Evolutionary conservation across 2,329 filamentous ascomycete species (phyloP).

Genomic region (Corynespora cassiicola): DNA sequence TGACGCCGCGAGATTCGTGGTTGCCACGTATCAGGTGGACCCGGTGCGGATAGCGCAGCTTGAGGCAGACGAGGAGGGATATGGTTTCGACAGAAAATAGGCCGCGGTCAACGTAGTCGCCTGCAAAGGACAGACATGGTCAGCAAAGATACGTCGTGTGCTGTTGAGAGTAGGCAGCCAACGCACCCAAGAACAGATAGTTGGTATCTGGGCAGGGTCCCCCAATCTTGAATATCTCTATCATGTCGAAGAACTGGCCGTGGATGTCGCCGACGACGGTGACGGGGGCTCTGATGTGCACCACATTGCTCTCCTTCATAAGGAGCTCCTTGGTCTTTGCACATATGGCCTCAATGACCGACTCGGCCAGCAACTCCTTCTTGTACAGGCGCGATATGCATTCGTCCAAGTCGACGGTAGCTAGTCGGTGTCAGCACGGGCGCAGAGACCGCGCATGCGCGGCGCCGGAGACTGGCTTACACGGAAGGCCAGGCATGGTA

Average conservation of each 20-base stretch:
- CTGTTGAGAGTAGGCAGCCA: conserved; percentile 10
- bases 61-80: conserved; percentile 94
- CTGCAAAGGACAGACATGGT: conserved; percentile 54
- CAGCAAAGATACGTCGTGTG: conserved; percentile 24
- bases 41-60: conserved; percentile 93
- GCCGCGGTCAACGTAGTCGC: conserved; percentile 97
- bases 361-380: conserved; percentile 95
- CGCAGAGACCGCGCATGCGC: conserved; percentile 3
- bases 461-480: conserved; percentile 42
- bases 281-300: conserved; percentile 93
- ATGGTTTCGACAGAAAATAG: conserved; percentile 99
- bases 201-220: conserved; percentile 98
- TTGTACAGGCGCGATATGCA: conserved; percentile 97
- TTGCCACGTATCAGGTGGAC: conserved; percentile 97
- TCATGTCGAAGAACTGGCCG: conserved; percentile 98
- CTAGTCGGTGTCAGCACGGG: conserved; percentile 55
- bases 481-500: conserved; percentile 59
- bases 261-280: conserved; percentile 99
- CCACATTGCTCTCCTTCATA: conserved; percentile 99
- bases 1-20: conserved; percentile 96
- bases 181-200: conserved; percentile 89
- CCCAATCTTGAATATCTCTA: conserved; percentile 98
- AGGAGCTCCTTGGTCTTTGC: conserved; percentile 98
- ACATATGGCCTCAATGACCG: conserved; percentile 98
- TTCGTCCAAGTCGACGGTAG: conserved; percentile 97